These are phyloP conservation scores for Cinchona pubescens DNA, from an alignment of 257 asterid genomes.

Conservation along the genomic window DNA sequence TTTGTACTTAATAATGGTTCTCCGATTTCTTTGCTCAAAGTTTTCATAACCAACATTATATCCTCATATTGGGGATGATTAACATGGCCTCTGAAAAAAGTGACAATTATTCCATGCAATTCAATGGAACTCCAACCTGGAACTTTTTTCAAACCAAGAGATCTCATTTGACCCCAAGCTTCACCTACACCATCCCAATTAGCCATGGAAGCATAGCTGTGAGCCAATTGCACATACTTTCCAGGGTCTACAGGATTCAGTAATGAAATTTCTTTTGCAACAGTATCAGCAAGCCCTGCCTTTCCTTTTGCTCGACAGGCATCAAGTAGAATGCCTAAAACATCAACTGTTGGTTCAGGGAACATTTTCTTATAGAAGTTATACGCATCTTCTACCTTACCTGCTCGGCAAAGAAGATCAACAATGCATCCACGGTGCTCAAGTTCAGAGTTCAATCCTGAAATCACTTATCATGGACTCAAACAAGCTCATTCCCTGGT, in stretches of 20 bases:
- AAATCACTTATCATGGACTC: conserved; percentile 62
- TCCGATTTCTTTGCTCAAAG: conserved; percentile 43
- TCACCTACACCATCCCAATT: conserved; percentile 83
- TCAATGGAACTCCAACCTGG: conserved; percentile 90
- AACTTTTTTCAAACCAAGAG: conserved; percentile 61
- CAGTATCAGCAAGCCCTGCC: conserved; percentile 39
- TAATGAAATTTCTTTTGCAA: conserved; percentile 56
- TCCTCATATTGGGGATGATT: conserved; percentile 57
- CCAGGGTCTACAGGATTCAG: conserved; percentile 61
- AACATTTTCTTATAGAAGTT: conserved; percentile 54
- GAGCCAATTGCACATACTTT: conserved; percentile 78
- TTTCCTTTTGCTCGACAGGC: conserved; percentile 53
- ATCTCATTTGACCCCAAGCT: conserved; percentile 67
- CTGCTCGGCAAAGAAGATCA: conserved; percentile 87
- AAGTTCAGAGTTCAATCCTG: conserved; percentile 54
- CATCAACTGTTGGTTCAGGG: conserved; percentile 50
- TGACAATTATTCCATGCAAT: conserved; percentile 58
- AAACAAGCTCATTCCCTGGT: conserved; percentile 56
- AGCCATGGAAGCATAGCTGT: conserved; percentile 67
- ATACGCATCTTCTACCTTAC: conserved; percentile 65
- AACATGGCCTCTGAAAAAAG: conserved; percentile 60
- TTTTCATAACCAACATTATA: conserved; percentile 37
- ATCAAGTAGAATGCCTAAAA: conserved; percentile 71
- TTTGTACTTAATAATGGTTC: conserved; percentile 23
- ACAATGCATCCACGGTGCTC: conserved; percentile 76